Evolutionary conservation across 164 flowering plant species (phyloP), one percentile per base, ranked within the genome.

Genomic region (Brasenia schreberi): DNA sequence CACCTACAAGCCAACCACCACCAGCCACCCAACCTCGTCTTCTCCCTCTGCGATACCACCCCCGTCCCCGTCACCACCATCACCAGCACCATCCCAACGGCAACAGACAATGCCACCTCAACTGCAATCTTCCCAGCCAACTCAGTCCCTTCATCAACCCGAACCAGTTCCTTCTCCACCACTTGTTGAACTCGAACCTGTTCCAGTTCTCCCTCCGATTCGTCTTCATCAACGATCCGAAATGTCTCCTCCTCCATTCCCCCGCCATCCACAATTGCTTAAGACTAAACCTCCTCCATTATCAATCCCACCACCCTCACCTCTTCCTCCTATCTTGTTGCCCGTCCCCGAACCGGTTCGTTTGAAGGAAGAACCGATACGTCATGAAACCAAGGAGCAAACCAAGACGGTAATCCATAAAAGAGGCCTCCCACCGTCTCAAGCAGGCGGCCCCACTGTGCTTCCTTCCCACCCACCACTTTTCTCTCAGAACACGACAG

Each of bases 401-500:
- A 18, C 12, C 63, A 18, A 16, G 11, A n/a, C 18, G 4, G 0
- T 90, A 88, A 0, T 84, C 86, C 6, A 42, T 49, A 49, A 49
- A 49, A 49, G 16, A 81, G 81, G 69, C 83, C 79, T 67, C 85
- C 82, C 69, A 64, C 69, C 0, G 77, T 87, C 67, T 83, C 27
- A 80, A 79, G 23, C 83, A 81, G n/a, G 74, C 77, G 59, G 75
- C 71, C 19, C 58, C 59, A 10, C 81, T 64, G 11, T 10, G 19
- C 9, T 3, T 56, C 11, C 18, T 19, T 42, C 5, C 18, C 33
- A 12, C 59, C 52, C 53, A 42, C 6, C 18, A 52, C 12, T 18
- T 19, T 12, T 42, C 5, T 6, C 33, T 14, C 12, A 52, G 18
- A 43, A 43, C 33, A 11, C 44, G 18, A n/a, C 12, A 14, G 56